Evolutionary conservation across 345 rosid genomes (phyloP), one percentile per base, ranked within the genome.

Genomic region (Gossypium australe): DNA sequence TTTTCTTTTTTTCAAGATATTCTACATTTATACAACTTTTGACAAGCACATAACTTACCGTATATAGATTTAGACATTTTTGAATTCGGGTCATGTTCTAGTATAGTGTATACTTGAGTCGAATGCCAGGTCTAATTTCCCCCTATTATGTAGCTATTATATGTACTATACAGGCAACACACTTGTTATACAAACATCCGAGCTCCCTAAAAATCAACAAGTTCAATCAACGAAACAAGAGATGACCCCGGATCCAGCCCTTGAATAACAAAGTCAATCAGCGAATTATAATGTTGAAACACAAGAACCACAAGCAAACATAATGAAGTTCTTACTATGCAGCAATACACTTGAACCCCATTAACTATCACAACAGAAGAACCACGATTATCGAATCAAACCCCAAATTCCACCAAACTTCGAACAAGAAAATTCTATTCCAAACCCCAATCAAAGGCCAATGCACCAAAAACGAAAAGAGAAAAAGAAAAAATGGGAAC

Each of bases 401-500:
- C 59, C 66, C 3, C 75, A 10, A 44, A 57, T 43, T 24, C 65
- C 48, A 43, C 55, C 52, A 43, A 58, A 34, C 2, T 55, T 38
- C 52, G 57, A 56, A 20, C 38, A 71, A 18, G 25, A 22, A 38
- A 43, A 18, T 44, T 58, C 6, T 17, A 20, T 13, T 22, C 8
- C 44, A 41, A 22, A 57, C 44, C 11, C 74, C 60, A 17, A 72
- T 44, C 25, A 55, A 67, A 72, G 41, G 13, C 6, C 51, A 57
- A 14, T 14, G 70, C 10, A 2, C 3, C 2, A 4, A 49, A 4
- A 66, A 70, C 7, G 1, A 4, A 71, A 57, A 7, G 22, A 51
- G 74, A 11, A 10, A 34, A 63, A 79, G 62, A 34, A 27, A 12
- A 55, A 67, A 52, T n/a, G 69, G 71, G 74, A 38, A 22, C 41